Conservation (phyloP, 2,329 filamentous ascomycete genomes). For the Beauveria scarabaeidicola region DNA sequence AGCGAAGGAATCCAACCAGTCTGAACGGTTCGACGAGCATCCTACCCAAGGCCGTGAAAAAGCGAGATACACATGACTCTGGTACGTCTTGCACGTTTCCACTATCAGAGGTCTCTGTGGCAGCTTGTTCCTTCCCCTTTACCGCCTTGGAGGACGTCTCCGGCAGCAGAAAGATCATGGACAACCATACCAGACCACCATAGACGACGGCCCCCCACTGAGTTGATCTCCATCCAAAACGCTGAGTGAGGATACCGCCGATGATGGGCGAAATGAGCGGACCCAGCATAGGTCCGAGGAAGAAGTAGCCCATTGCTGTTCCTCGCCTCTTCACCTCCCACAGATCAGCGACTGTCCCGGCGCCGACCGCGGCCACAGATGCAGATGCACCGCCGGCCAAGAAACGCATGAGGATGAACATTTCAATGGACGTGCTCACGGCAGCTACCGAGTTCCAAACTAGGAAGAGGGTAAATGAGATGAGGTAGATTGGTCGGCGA, state of each 20-base stretch:
- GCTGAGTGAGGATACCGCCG: slow-evolving; percentile 62
- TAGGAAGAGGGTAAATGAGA: slow-evolving; percentile 64
- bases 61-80: neutral
- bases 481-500: slow-evolving; percentile 68
- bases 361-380: slow-evolving; percentile 73
- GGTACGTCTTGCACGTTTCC: neutral
- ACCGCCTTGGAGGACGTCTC: neutral
- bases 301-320: slow-evolving; percentile 72
- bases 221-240: slow-evolving; percentile 65
- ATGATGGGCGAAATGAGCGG: slow-evolving; percentile 70
- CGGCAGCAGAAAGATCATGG: slow-evolving; percentile 43
- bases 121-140: neutral
- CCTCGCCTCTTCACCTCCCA: slow-evolving; percentile 69
- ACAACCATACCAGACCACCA: slow-evolving; percentile 47
- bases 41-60: neutral
- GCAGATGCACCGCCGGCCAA: slow-evolving; percentile 69
- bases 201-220: slow-evolving; percentile 72
- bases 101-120: neutral
- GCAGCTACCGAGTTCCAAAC: slow-evolving; percentile 64
- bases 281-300: slow-evolving; percentile 67
- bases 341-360: slow-evolving; percentile 73
- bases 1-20: neutral
- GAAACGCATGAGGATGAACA: slow-evolving; percentile 71
- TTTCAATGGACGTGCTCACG: slow-evolving; percentile 58
- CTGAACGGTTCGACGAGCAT: neutral